Conservation (phyloP, 805 yeast species). For the Torulaspora indica region DNA sequence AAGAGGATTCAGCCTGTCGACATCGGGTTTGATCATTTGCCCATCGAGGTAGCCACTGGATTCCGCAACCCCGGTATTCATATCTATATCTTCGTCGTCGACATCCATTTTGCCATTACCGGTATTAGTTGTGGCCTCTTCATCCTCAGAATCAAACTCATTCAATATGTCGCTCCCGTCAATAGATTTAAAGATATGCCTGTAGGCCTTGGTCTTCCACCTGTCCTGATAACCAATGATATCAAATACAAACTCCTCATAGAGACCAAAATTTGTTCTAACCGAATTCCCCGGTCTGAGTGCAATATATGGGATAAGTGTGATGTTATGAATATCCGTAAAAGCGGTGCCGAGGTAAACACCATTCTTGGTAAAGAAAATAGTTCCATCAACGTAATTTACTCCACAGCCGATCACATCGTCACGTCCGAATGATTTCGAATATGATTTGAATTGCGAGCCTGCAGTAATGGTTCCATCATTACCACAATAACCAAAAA, state of each 20-base stretch:
- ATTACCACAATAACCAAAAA: conserved; percentile 31
- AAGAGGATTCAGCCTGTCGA: conserved; percentile 21
- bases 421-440: conserved; percentile 43
- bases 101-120: conserved; percentile 31
- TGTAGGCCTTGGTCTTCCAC: conserved; percentile 40
- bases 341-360: conserved; percentile 54
- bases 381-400: conserved; percentile 55
- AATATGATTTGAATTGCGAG: conserved; percentile 19
- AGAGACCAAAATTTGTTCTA: conserved; percentile 41
- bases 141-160: conserved; percentile 14
- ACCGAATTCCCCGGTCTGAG: conserved; percentile 37
- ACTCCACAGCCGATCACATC: conserved; percentile 84
- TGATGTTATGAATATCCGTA: conserved; percentile 39
- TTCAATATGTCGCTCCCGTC: conserved; percentile 10
- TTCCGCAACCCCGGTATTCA: conserved; percentile 7
- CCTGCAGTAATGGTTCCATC: conserved; percentile 31
- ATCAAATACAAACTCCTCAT: conserved; percentile 55
- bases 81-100: conserved; percentile 18
- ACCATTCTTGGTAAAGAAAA: conserved; percentile 83
- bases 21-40: conserved; percentile 24
- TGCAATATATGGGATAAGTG: conserved; percentile 46
- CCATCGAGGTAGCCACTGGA: conserved; percentile 22
- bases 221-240: conserved; percentile 49
- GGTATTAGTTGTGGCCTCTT: conserved; percentile 15
- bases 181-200: conserved; percentile 27